Conservation (phyloP, 1,284 basidiomycete genomes). For the Fomitopsis pinicola region DNA sequence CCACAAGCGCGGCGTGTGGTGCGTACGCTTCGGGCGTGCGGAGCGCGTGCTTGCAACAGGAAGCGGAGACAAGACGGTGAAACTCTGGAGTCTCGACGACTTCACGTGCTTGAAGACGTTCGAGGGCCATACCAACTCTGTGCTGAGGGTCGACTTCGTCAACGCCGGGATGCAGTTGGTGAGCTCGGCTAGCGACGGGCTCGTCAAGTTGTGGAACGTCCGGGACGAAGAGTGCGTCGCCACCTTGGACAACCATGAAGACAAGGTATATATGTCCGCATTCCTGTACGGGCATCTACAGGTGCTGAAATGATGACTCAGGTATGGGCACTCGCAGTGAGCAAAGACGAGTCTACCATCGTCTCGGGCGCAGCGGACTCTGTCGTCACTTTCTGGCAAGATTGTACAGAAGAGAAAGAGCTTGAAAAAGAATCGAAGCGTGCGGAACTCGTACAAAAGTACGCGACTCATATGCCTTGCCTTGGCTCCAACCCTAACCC, state of each 20-base stretch:
- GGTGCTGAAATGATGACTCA: slow-evolving; percentile 24
- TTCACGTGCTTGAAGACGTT: slow-evolving; percentile 92
- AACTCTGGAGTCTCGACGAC: slow-evolving; percentile 91
- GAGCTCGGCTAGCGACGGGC: slow-evolving; percentile 87
- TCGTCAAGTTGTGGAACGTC: slow-evolving; percentile 96
- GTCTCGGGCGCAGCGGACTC: slow-evolving; percentile 95
- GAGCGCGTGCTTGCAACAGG: slow-evolving; percentile 90
- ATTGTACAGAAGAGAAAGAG: slow-evolving; percentile 81
- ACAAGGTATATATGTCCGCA: slow-evolving; percentile 60
- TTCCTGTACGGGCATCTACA: not conserved
- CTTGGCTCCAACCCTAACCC: slow-evolving; percentile 1
- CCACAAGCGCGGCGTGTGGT: slow-evolving; percentile 97
- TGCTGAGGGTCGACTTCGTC: slow-evolving; percentile 90
- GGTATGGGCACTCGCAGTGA: slow-evolving; percentile 92
- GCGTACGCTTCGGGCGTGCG: slow-evolving; percentile 80
- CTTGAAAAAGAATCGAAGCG: slow-evolving; percentile 69
- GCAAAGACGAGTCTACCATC: slow-evolving; percentile 73
- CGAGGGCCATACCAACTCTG: slow-evolving; percentile 96
- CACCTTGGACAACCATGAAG: slow-evolving; percentile 95
- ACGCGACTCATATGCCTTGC: slow-evolving; percentile 26
- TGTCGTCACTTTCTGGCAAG: slow-evolving; percentile 90
- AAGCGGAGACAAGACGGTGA: slow-evolving; percentile 92
- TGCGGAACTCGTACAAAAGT: slow-evolving; percentile 75
- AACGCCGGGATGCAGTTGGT: slow-evolving; percentile 84
- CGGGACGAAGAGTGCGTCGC: slow-evolving; percentile 82